Evolutionary conservation across 2,329 filamentous ascomycete species (phyloP), one percentile per base, ranked within the genome.

Genomic region (Lasiodiplodia sp.): DNA sequence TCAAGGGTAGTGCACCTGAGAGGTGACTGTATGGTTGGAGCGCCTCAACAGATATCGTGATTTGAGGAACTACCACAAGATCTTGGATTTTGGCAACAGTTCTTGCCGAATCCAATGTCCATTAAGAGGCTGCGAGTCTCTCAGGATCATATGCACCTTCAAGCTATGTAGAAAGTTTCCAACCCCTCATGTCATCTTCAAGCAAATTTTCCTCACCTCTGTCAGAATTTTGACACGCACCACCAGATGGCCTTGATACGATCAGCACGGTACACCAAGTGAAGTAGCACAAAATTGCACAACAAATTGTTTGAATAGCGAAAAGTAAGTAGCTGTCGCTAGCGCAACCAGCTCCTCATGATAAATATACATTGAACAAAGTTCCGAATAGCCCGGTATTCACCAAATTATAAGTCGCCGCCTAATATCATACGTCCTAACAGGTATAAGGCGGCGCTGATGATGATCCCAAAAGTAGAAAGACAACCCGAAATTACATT

Each of bases 281-380:
- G 44, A 47, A 10, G 8, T 47, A 21, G 21, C 44, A 47, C n/a
- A n/a, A 47, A 47, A 47, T 8, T 7, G n/a, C n/a, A 34, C 8
- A 34, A 10, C 5, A 34, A 21, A 21, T 10, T 47, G n/a, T 21
- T 18, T 47, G n/a, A 47, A 47, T 47, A 14, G 44, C 18, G 18
- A 53, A 53, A 11, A 52, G 16, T 18, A n/a, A 56, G 53, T n/a
- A 56, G 25, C 53, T 62, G 38, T n/a, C 8, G 44, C 44, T 8
- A 47, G 21, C 21, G 18, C 60, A 31, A 34, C 44, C 23, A n/a
- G 44, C 37, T 38, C 38, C n/a, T 34, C 34, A 56, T 18, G 12
- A 52, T 63, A 62, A 44, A 37, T 34, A 67, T 60, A 57, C 64
- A 55, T 63, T 28, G 53, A 40, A 52, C 44, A 44, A 53, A 38